These are phyloP conservation scores for Kwoniella shandongensis DNA, from an alignment of 768 basidiomycete species.

Conservation along the genomic window DNA sequence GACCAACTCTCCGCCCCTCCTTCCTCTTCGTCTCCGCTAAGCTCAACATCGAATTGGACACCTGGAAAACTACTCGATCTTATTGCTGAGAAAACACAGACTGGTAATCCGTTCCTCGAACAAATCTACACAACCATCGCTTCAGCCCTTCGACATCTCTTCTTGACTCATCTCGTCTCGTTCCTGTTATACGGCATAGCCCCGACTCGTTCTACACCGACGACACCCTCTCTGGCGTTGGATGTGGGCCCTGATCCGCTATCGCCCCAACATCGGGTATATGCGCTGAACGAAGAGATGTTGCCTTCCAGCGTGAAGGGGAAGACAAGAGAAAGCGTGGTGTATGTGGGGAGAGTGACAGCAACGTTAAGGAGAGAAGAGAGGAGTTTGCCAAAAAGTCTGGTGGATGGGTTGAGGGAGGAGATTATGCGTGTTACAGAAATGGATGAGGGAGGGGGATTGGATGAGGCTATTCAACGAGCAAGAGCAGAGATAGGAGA, in stretches of 20 bases:
- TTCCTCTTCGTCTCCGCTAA: constrained; percentile 42
- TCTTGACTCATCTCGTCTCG: constrained; percentile 78
- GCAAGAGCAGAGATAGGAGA: constrained; percentile 82
- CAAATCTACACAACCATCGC: constrained; percentile 71
- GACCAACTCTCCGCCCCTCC: constrained; percentile 40
- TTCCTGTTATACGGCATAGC: constrained; percentile 78
- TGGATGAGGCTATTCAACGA: constrained; percentile 70
- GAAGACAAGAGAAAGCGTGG: constrained; percentile 74
- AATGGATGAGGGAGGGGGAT: constrained; percentile 67
- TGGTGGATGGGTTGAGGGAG: constrained; percentile 66
- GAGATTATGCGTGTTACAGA: constrained; percentile 60
- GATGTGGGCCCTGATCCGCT: constrained; percentile 62
- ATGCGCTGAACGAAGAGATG: constrained; percentile 64
- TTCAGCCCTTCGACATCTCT: constrained; percentile 73
- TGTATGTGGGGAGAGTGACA: constrained; percentile 82
- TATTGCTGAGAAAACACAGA: constrained; percentile 68
- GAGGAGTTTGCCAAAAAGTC: constrained; percentile 68
- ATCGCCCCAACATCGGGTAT: constrained; percentile 59
- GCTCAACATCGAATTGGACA: constrained; percentile 56
- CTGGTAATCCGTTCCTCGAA: constrained; percentile 74
- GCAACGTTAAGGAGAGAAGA: constrained; percentile 76
- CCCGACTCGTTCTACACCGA: constrained; percentile 39
- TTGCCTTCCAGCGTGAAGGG: constrained; percentile 73
- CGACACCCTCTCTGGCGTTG: constrained; percentile 25
- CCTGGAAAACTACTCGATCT: constrained; percentile 81